Base-by-base conservation (phyloP, 192 early-diverging fungal genomes). In the Glomus cerebriforme region DNA sequence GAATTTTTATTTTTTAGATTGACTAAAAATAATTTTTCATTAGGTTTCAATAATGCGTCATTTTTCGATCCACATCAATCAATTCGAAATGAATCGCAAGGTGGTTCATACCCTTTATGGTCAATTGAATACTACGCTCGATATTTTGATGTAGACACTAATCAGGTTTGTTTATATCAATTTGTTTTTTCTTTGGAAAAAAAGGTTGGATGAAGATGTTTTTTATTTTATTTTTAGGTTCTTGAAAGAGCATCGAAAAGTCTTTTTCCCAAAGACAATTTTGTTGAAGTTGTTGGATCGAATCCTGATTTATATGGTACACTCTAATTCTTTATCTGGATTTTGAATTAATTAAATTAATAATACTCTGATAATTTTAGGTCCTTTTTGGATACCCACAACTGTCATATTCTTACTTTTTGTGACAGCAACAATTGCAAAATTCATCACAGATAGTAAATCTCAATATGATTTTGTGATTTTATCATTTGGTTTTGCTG, bases 341-440 rank as follows among this genome's bases (percentile, higher is more conserved):
- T 37, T 49, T 67, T 8, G 2, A 72, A 58, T 29, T 63, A 19
- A 13, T 79, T 45, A n/a, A n/a, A n/a, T 59, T 68, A 85, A 34
- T 27, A 69, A 54, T 34, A 58, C 27, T 54, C 47, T n/a, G 65
- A 62, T 15, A 43, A 27, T 22, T 74, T 67, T 37, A 92, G 92
- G 98, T 24, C 97, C 98, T 0, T 97, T 99, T 83, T 99, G 98
- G 98, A 95, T 99, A 62, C 85, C 96, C 10, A 98, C 96, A 0
- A 97, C 96, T 2, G 95, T 97, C n/a, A 92, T 99, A 31, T 97
- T 99, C 73, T 79, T 90, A n/a, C 89, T 99, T 54, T 99, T 98
- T 89, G 95, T 97, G 47, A 93, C 97, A 17, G 93, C 94, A 4
- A 94, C 94, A 43, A 87, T 99, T 31, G 95, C 97, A 39, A 91